phyloP scores from a whole-genome alignment of 805 yeast genomes.

The Lachancea kluyveri region DNA sequence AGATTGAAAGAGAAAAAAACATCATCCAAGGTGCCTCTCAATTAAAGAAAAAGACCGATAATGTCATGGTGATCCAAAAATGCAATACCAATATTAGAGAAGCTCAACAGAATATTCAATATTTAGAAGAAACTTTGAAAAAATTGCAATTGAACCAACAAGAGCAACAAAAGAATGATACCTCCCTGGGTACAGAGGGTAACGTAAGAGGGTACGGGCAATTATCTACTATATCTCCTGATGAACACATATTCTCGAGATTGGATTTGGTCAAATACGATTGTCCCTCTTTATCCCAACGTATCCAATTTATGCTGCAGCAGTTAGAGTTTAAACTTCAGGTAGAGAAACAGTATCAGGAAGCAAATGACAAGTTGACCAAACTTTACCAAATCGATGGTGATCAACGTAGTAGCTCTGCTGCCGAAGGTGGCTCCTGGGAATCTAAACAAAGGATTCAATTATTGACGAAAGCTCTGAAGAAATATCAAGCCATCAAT shows the following conservation, averaged over 20 bases:
- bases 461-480: conserved; percentile 73
- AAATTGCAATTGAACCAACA: conserved; percentile 38
- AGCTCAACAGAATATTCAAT: conserved; percentile 85
- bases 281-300: conserved; percentile 89
- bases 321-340: conserved; percentile 90
- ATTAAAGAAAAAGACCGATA: conserved; percentile 70
- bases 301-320: conserved; percentile 92
- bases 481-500: conserved; percentile 85
- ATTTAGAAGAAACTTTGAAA: conserved; percentile 69
- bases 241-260: conserved; percentile 45
- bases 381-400: conserved; percentile 87
- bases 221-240: conserved; percentile 34
- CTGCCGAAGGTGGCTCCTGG: conserved; percentile 80
- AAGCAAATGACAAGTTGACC: conserved; percentile 85
- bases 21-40: conserved; percentile 84
- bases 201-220: conserved; percentile 19
- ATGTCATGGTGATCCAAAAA: conserved; percentile 78
- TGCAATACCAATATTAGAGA: conserved; percentile 89
- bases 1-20: conserved; percentile 83
- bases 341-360: conserved; percentile 88
- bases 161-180: background rate
- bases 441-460: conserved; percentile 85
- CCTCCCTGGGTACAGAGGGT: background rate
- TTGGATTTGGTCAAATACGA: conserved; percentile 85
- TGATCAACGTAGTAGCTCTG: conserved; percentile 75